Conservation (phyloP, 1,139 yeast genomes). For the Geotrichum bryndzae region DNA sequence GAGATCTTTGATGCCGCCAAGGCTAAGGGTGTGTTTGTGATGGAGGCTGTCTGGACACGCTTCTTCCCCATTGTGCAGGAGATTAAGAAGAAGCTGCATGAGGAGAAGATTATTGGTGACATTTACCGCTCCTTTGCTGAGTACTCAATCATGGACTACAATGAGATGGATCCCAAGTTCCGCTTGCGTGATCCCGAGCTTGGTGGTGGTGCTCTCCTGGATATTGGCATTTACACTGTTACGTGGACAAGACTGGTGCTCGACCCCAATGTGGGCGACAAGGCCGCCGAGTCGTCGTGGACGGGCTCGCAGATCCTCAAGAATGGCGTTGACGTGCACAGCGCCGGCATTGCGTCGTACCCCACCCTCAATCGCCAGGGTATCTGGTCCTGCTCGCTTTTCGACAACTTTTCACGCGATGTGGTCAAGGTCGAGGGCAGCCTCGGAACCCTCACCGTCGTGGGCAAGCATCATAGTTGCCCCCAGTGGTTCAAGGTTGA, state of each 20-base stretch:
- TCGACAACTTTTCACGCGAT: slow-evolving; percentile 24
- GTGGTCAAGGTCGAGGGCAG: slow-evolving; percentile 31
- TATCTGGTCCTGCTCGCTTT: slow-evolving; percentile 30
- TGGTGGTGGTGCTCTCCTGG: slow-evolving; percentile 59
- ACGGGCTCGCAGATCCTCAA: slow-evolving; percentile 22
- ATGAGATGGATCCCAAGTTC: slow-evolving; percentile 35
- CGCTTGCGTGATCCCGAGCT: slow-evolving; percentile 39
- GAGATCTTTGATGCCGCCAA: slow-evolving; percentile 45
- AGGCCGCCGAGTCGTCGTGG: slow-evolving; percentile 23
- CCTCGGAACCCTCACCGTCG: slow-evolving; percentile 32
- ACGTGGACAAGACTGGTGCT: slow-evolving; percentile 39
- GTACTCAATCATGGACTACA: slow-evolving; percentile 31
- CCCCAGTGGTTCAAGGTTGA: slow-evolving; percentile 29
- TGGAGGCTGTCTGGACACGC: slow-evolving; percentile 67
- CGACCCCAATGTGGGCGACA: slow-evolving; percentile 30
- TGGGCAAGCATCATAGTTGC: slow-evolving; percentile 26
- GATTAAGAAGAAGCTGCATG: slow-evolving; percentile 41
- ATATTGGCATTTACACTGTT: slow-evolving; percentile 53
- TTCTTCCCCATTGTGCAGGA: slow-evolving; percentile 48
- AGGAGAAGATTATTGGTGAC: slow-evolving; percentile 45
- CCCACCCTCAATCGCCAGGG: slow-evolving; percentile 30
- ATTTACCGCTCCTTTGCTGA: slow-evolving; percentile 41
- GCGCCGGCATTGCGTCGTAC: slow-evolving; percentile 29
- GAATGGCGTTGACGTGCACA: slow-evolving; percentile 31
- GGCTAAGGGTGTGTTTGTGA: slow-evolving; percentile 43